Base-by-base conservation (phyloP, 1,139 yeast species). In the Magnusiomyces magnusii region DNA sequence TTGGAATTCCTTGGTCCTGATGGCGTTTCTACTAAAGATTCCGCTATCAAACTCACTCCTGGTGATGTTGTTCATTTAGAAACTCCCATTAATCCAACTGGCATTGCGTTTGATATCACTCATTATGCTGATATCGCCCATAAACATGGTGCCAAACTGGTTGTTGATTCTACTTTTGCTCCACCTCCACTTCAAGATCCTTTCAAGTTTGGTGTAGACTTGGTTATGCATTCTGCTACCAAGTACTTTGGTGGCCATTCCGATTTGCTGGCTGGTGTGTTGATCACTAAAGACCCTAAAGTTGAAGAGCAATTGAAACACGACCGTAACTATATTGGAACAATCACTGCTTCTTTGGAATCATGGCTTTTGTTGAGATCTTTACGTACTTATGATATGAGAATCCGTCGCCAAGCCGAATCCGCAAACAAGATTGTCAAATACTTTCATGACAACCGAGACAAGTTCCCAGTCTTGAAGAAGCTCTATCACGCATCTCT, bases 201-300 rank as follows among this genome's bases (percentile, higher is more conserved):
- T 3, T 90, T 89, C 73, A 76, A 79, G 49, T 85, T 80, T 65
- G 96, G 93, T 52, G 96, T 86, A 39, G 97, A 91, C 71, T 73
- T 88, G 67, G 82, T 91, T 19, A 76, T 92, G 83, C 97, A 91
- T 73, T 88, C 96, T 0, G 96, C 92, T 0, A 89, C 97, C 1
- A 91, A 91, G 71, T 92, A 84, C 73, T 85, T 90, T 69, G 97
- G 96, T 44, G 97, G 97, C 24, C 97, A 91, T 71, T 87, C 96
- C n/a, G 97, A 92, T 71, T 74, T 90, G 57, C 76, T 92, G 54
- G 92, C 96, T 2, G 97, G 97, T 24, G 78, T 86, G 13, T 74
- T 91, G 44, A 83, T 84, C 15, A 84, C 87, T 15, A 83, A 85
- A 69, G 82, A 82, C 62, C 66, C 69, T 9, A 74, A 75, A 1